Conservation (phyloP, 1,284 basidiomycete genomes). For the Marasmius sp. region DNA sequence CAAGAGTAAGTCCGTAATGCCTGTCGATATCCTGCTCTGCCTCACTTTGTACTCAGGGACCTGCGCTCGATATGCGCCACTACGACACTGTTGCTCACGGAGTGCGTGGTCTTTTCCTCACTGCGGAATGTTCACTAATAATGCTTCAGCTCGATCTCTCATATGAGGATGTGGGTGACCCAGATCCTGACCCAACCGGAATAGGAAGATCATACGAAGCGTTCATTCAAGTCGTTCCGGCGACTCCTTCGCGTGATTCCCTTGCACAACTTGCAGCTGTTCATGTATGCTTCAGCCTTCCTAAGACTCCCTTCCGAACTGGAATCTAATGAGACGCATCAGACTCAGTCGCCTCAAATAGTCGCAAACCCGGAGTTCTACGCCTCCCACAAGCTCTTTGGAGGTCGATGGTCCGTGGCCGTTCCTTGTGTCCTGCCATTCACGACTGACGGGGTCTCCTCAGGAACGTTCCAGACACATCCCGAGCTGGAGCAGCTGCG, state of each 20-base stretch:
- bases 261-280: slow-evolving; percentile 31
- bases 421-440: not conserved
- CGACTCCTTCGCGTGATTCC: slow-evolving; percentile 32
- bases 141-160: slow-evolving; percentile 34
- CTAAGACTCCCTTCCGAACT: not conserved
- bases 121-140: not conserved
- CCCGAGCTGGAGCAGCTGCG: slow-evolving; percentile 27
- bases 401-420: slow-evolving; percentile 32
- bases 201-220: slow-evolving; percentile 41
- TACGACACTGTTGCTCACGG: slow-evolving; percentile 42
- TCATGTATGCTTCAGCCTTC: slow-evolving; percentile 22
- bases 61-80: slow-evolving; percentile 41
- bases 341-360: slow-evolving; percentile 35
- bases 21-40: not conserved
- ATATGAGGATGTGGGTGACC: slow-evolving; percentile 44
- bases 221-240: slow-evolving; percentile 32
- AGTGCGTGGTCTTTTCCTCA: slow-evolving; percentile 19
- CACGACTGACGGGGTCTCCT: not conserved
- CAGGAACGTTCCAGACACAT: slow-evolving; percentile 34
- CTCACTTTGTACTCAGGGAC: slow-evolving; percentile 24
- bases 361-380: slow-evolving; percentile 37
- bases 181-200: slow-evolving; percentile 38
- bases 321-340: not conserved
- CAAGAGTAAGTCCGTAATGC: slow-evolving; percentile 22
- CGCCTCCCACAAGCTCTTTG: slow-evolving; percentile 36